Percentiles rank a stretch among this genome's conserved stretches.
Conservation (phyloP, 257 asterid species). For the Coffea canephora region DNA sequence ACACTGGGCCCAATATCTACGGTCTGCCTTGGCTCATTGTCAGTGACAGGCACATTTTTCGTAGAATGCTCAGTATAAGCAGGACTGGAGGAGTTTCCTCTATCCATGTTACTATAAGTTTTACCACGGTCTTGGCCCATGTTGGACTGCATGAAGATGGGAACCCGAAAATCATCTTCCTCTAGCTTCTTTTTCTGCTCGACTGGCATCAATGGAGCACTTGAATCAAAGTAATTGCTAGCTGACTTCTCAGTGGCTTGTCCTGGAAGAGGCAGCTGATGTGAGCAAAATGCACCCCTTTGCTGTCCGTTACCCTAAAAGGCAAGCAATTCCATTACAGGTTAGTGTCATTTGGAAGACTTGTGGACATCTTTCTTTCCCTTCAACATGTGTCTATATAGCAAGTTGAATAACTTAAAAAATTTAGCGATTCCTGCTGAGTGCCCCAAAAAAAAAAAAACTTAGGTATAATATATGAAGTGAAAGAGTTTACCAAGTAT, state of each 20-base stretch:
- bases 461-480: neutral
- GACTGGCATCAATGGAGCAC: slow-evolving; percentile 29
- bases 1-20: slow-evolving; percentile 11
- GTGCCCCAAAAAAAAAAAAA: neutral
- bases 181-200: slow-evolving; percentile 43
- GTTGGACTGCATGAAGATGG: slow-evolving; percentile 44
- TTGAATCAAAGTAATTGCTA: slow-evolving; percentile 28
- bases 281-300: slow-evolving; percentile 32
- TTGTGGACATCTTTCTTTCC: neutral
- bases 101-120: slow-evolving; percentile 6
- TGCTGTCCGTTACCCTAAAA: slow-evolving; percentile 55
- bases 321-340: neutral
- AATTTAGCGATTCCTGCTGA: neutral
- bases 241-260: slow-evolving; percentile 44
- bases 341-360: neutral
- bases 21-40: slow-evolving; percentile 18
- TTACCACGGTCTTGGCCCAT: slow-evolving; percentile 38
- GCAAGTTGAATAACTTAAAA: neutral
- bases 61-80: slow-evolving; percentile 22
- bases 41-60: slow-evolving; percentile 22
- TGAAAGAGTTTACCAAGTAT: neutral
- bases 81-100: slow-evolving; percentile 33
- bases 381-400: neutral
- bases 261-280: slow-evolving; percentile 31
- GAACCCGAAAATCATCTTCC: slow-evolving; percentile 74